Base-by-base conservation (phyloP, 1,139 yeast genomes). In the Suhomyces panamericanus region DNA sequence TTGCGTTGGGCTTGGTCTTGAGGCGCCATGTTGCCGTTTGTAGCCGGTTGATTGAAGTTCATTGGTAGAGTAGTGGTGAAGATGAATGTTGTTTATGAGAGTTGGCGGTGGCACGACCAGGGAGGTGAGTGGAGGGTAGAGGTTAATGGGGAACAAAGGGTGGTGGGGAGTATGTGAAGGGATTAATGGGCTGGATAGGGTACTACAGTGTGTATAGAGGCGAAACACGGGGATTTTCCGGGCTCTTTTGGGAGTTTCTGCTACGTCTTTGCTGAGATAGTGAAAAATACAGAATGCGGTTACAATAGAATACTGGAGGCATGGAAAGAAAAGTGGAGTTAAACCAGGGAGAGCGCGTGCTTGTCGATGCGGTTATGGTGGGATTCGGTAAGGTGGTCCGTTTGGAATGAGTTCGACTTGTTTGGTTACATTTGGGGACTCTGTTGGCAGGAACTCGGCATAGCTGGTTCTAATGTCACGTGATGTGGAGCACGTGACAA, bases 41-140 rank as follows among this genome's bases (percentile, higher is more conserved):
- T 35, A 6, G 35, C 41, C 28, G 28, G 46, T 14, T 45, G 48
- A 36, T 49, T 49, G 44, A 46, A 48, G 34, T 48, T 49, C 49
- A 48, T 42, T 16, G 24, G 38, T 27, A 5, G 9, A 15, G 32
- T 12, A 28, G 14, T 13, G 16, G 32, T 35, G 29, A 6, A 14
- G 27, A 20, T 32, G 28, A 36, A 36, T 29, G 39, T 36, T 36
- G 39, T 36, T 36, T 36, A 28, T 36, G 32, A 36, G 32, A 20
- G 39, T 36, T 36, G 28, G 20, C n/a, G 15, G 7, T n/a, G 28
- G 15, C 39, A 36, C 39, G 39, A 36, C 39, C 38, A 17, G 8
- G 34, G 24, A n/a, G 4, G 20, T 30, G 32, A 9, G 13, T 17
- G 11, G 32, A 6, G 15, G 32, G 13, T 3, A 15, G 24, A 10